Conservation (phyloP, 2,329 filamentous ascomycete species). For the Aspergillus versicolor region DNA sequence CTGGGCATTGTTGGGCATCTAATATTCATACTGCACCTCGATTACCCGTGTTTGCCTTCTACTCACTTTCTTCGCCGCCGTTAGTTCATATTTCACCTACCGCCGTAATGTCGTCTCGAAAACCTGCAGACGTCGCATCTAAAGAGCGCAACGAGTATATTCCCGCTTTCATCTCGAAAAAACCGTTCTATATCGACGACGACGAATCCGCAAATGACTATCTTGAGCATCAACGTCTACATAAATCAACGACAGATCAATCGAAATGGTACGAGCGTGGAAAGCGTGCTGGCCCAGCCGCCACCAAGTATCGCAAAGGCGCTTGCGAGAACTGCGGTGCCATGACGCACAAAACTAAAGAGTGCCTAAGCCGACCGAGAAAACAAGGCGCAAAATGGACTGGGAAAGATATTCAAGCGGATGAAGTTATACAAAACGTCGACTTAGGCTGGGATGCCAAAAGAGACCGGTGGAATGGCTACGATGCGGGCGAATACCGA, state of each 20-base stretch:
- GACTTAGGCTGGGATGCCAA: slow-evolving; percentile 95
- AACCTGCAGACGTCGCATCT: slow-evolving; percentile 53
- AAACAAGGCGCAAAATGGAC: slow-evolving; percentile 91
- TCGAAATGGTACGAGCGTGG: slow-evolving; percentile 93
- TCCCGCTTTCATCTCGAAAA: slow-evolving; percentile 94
- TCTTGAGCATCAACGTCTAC: slow-evolving; percentile 90
- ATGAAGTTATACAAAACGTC: slow-evolving; percentile 82
- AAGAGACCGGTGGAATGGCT: slow-evolving; percentile 97
- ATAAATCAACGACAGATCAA: slow-evolving; percentile 65
- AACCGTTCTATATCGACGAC: slow-evolving; percentile 89
- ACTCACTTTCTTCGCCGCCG: background rate
- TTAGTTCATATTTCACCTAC: background rate
- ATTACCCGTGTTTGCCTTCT: background rate
- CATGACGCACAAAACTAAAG: slow-evolving; percentile 94
- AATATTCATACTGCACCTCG: background rate
- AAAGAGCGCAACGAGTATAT: slow-evolving; percentile 99
- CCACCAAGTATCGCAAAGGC: slow-evolving; percentile 96
- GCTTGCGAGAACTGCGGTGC: slow-evolving; percentile 98
- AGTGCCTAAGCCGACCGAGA: slow-evolving; percentile 84
- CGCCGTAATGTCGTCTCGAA: slow-evolving; percentile 41
- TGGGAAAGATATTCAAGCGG: slow-evolving; percentile 88
- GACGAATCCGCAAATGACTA: slow-evolving; percentile 78
- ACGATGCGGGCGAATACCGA: slow-evolving; percentile 82
- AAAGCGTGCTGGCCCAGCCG: slow-evolving; percentile 77
- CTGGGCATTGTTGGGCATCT: slow-evolving; percentile 6